Conservation (phyloP, 1,284 basidiomycete species). For the Fomitiporia mediterranea region DNA sequence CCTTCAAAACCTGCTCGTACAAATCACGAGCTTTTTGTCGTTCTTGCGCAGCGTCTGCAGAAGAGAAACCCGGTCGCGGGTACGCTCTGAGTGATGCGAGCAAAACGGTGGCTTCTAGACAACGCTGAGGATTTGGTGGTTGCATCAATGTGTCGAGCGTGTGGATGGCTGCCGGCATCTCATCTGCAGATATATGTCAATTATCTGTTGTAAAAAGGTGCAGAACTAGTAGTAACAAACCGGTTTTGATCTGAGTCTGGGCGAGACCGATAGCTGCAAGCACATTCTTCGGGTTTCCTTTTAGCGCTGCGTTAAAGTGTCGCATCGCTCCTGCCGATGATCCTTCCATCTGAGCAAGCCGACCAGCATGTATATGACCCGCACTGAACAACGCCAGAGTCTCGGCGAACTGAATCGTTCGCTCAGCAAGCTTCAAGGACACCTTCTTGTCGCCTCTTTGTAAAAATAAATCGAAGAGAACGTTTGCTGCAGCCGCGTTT, state of each 20-base stretch:
- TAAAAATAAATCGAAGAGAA: conserved; percentile 69
- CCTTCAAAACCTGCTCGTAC: conserved; percentile 71
- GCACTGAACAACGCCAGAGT: conserved; percentile 76
- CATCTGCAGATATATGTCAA: conserved; percentile 42
- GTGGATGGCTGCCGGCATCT: conserved; percentile 77
- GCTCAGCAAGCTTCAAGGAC: conserved; percentile 77
- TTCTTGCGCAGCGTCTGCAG: conserved; percentile 68
- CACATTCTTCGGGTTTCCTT: conserved; percentile 70
- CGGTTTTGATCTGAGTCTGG: conserved; percentile 79
- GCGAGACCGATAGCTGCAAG: conserved; percentile 81
- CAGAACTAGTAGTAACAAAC: conserved; percentile 36
- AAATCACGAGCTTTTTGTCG: conserved; percentile 72
- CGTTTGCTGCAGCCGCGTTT: conserved; percentile 74
- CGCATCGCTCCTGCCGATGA: conserved; percentile 55
- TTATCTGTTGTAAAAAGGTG: not conserved
- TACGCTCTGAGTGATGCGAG: conserved; percentile 83
- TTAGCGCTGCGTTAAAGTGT: conserved; percentile 72
- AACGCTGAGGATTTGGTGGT: conserved; percentile 55
- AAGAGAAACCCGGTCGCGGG: conserved; percentile 73
- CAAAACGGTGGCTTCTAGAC: conserved; percentile 80
- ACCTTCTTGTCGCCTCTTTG: conserved; percentile 57
- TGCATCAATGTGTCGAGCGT: conserved; percentile 80
- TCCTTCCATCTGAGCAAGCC: conserved; percentile 72
- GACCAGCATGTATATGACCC: conserved; percentile 72
- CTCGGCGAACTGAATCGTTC: conserved; percentile 89